phyloP scores from a whole-genome alignment of 768 basidiomycete genomes.

The Kwoniella dejecticola region DNA sequence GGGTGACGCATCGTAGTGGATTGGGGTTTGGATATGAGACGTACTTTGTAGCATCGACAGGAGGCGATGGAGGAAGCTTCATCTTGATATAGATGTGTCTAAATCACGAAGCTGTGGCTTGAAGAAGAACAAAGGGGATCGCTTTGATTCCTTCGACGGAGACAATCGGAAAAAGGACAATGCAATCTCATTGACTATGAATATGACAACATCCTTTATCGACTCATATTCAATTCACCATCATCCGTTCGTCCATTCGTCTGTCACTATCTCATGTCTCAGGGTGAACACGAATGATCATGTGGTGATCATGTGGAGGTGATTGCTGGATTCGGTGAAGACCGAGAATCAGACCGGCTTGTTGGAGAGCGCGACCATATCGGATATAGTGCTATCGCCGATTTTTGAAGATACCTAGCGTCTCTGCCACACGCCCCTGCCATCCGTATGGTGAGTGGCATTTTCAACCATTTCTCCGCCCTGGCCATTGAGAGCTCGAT shows the following conservation, averaged over 20 bases:
- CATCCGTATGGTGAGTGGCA: not conserved
- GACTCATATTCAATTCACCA: no score
- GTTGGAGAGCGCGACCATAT: not conserved
- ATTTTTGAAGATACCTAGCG: not conserved
- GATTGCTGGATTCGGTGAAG: constrained; percentile 2
- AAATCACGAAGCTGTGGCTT: not conserved
- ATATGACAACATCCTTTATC: no score
- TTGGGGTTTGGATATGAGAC: no score
- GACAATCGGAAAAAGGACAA: no score
- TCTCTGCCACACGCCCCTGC: not conserved
- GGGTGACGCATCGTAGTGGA: no score
- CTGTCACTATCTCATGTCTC: no score
- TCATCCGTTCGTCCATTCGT: no score
- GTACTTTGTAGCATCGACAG: constrained; percentile 45
- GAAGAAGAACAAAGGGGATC: not conserved
- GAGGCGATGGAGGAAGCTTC: constrained; percentile 46
- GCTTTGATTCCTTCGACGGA: not conserved
- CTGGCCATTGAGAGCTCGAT: not conserved
- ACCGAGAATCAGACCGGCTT: not conserved
- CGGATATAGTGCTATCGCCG: constrained; percentile 17
- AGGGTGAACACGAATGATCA: not conserved
- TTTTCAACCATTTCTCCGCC: constrained; percentile 5
- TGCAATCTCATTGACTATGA: no score
- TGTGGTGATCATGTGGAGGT: constrained; percentile 12
- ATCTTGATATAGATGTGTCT: constrained; percentile 23